Percentiles rank a stretch among this genome's conserved stretches.
These are phyloP conservation scores for Aspergillus ostianus DNA, from an alignment of 495 filamentous ascomycete species.

Conservation along the genomic window DNA sequence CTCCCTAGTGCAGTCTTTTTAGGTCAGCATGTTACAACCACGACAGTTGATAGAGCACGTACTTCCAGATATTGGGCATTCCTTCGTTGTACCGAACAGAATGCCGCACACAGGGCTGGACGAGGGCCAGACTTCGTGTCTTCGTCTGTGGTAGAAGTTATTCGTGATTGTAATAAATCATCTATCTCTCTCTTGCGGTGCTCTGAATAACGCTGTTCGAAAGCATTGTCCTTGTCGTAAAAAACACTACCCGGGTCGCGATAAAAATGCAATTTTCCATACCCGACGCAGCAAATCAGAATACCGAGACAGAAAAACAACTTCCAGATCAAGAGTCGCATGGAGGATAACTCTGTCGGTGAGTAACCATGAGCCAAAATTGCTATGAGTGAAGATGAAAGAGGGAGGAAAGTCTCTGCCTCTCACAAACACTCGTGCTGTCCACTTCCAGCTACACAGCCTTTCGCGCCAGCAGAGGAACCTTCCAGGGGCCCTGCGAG, in stretches of 20 bases:
- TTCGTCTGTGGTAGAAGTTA: no score
- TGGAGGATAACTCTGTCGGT: neutral
- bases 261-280: conserved; percentile 1
- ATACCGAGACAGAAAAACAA: neutral
- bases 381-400: neutral
- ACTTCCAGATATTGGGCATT: neutral
- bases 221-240: neutral
- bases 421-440: neutral
- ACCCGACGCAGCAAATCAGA: neutral
- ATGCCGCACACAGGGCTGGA: neutral
- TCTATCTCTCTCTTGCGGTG: neutral
- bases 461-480: no score
- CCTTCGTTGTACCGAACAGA: neutral
- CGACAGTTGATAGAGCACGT: neutral
- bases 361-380: neutral
- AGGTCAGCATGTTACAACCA: neutral
- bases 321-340: neutral
- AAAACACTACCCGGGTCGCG: conserved; percentile 4
- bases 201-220: neutral
- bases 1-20: neutral
- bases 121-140: neutral
- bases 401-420: no score
- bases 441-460: neutral
- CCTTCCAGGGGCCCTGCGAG: no score
- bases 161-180: neutral